A percentile compares a stretch with the other conserved stretches of the same genome.
Conservation (phyloP, 208 protist species). For the Novymonas esmeraldas region DNA sequence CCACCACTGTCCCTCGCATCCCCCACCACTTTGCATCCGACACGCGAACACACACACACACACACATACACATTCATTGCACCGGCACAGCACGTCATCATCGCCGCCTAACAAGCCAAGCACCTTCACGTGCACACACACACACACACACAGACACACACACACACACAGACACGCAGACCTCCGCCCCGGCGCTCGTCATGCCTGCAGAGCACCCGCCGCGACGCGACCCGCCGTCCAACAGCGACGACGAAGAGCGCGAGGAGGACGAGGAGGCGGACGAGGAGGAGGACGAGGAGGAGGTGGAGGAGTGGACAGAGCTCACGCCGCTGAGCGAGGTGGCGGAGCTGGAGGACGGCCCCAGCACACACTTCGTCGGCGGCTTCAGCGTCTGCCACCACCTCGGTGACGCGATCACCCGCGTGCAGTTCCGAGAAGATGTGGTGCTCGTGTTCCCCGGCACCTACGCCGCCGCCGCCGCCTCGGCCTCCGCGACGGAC, state of each 20-base stretch:
- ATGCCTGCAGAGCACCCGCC: slow-evolving; percentile 50
- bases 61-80: neutral
- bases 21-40: neutral
- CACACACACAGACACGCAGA: too few relatives aligned
- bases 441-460: slow-evolving; percentile 76
- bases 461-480: slow-evolving; percentile 34
- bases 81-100: too few relatives aligned
- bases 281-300: slow-evolving; percentile 75
- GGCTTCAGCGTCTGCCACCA: slow-evolving; percentile 66
- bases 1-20: neutral
- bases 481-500: slow-evolving; percentile 8
- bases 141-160: too few relatives aligned
- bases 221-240: slow-evolving; percentile 28
- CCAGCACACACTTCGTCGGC: slow-evolving; percentile 78
- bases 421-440: slow-evolving; percentile 69
- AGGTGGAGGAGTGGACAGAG: slow-evolving; percentile 75
- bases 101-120: too few relatives aligned
- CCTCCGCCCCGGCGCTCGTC: too few relatives aligned
- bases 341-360: slow-evolving; percentile 64
- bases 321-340: slow-evolving; percentile 57
- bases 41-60: neutral
- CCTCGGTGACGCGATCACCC: slow-evolving; percentile 50
- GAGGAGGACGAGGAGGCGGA: slow-evolving; percentile 79
- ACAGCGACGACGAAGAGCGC: slow-evolving; percentile 61
- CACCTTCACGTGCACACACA: neutral